Evolutionary conservation across 257 asterid genomes (phyloP).

Genomic region (Vinca minor): DNA sequence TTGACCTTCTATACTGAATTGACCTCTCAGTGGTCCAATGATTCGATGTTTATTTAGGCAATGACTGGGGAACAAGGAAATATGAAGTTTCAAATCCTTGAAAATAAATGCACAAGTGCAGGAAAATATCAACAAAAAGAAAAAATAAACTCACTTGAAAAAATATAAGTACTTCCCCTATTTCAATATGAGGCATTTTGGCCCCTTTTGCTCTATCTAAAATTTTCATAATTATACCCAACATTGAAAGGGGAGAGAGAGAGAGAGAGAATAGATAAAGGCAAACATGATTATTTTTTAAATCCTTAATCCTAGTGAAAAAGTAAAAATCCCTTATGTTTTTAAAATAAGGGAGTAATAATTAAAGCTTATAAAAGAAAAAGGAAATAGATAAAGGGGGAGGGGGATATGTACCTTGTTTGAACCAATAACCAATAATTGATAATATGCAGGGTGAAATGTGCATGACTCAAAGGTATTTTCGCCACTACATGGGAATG

Average conservation of each 20-base stretch:
- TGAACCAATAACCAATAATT: constrained; percentile 38
- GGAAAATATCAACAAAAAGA: too few species aligned
- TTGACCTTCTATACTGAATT: background rate
- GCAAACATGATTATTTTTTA: too few species aligned
- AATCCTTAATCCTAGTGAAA: too few species aligned
- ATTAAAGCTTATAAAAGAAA: background rate
- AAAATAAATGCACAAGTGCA: background rate
- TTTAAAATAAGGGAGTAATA: too few species aligned
- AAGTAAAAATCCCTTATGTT: too few species aligned
- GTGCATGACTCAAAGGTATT: constrained; percentile 35
- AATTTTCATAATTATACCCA: too few species aligned
- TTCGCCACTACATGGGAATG: constrained; percentile 22
- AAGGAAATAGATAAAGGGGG: background rate
- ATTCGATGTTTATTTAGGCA: background rate
- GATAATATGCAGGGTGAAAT: constrained; percentile 34
- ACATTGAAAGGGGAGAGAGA: too few species aligned
- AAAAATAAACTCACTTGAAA: background rate
- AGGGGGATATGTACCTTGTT: constrained; percentile 23
- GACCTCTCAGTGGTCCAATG: background rate
- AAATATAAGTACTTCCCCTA: background rate
- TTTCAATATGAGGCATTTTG: too few species aligned
- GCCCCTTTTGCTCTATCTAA: too few species aligned
- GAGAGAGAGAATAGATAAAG: too few species aligned
- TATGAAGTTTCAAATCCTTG: background rate
- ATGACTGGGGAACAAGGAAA: background rate